Evolutionary conservation across 352 stramenopile genomes (phyloP).

Genomic region (Phytopythium mirpurense): DNA sequence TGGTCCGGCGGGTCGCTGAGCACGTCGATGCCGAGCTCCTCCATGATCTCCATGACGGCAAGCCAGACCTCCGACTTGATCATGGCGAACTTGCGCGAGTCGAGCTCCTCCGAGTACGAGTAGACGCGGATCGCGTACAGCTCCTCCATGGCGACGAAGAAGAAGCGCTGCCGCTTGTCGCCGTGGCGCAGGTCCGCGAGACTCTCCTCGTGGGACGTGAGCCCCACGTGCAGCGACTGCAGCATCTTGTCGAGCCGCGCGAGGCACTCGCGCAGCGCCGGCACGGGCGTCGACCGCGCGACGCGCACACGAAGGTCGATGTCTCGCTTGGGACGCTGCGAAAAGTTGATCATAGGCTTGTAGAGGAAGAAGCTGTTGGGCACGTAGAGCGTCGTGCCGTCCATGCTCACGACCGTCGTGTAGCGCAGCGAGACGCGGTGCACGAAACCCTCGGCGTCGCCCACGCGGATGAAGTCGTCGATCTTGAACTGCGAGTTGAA

Average conservation of each 20-base stretch:
- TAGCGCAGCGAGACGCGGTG: slow-evolving; percentile 81
- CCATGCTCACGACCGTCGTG: slow-evolving; percentile 76
- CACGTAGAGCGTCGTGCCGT: slow-evolving; percentile 77
- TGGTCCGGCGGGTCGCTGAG: slow-evolving; percentile 24
- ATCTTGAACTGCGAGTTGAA: slow-evolving; percentile 89
- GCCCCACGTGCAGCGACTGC: slow-evolving; percentile 75
- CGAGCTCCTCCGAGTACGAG: slow-evolving; percentile 84
- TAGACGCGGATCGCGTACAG: slow-evolving; percentile 82
- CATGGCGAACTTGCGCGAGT: slow-evolving; percentile 85
- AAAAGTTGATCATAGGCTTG: slow-evolving; percentile 88
- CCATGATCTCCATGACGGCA: slow-evolving; percentile 86
- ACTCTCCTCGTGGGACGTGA: slow-evolving; percentile 86
- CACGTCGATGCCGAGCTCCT: slow-evolving; percentile 65
- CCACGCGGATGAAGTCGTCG: slow-evolving; percentile 83
- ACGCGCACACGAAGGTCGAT: slow-evolving; percentile 73
- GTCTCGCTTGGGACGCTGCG: slow-evolving; percentile 76
- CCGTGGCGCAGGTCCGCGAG: slow-evolving; percentile 67
- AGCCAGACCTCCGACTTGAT: slow-evolving; percentile 88
- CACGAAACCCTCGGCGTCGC: slow-evolving; percentile 69
- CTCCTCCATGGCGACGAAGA: slow-evolving; percentile 85
- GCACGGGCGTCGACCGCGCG: slow-evolving; percentile 43
- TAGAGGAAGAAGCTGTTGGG: slow-evolving; percentile 89
- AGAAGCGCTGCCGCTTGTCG: slow-evolving; percentile 83
- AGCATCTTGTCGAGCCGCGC: slow-evolving; percentile 69
- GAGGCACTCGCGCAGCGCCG: slow-evolving; percentile 56